Evolutionary conservation across 2,329 filamentous ascomycete species (phyloP).

Genomic region (Hypoxylon sp.): DNA sequence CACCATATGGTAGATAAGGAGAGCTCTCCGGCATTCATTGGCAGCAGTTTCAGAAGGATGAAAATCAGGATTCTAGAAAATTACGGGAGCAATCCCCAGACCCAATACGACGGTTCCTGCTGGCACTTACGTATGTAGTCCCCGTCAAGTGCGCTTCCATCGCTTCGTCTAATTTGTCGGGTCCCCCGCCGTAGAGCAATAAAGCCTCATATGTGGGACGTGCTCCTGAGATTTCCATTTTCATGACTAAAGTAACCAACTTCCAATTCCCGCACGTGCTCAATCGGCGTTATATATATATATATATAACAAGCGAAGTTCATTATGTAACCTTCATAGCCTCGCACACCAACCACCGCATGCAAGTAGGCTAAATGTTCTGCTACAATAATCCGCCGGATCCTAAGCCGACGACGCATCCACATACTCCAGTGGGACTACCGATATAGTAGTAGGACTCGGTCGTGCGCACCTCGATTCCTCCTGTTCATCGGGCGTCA

Average conservation of each 20-base stretch:
- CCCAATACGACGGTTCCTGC: not conserved
- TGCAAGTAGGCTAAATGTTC: slow-evolving; percentile 19
- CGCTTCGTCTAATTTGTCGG: not conserved
- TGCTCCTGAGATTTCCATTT: not conserved
- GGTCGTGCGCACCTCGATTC: slow-evolving; percentile 1
- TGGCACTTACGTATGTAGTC: not conserved
- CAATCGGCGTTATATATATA: not conserved
- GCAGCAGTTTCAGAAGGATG: not conserved
- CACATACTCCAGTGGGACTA: slow-evolving; percentile 6
- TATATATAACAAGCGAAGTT: not conserved
- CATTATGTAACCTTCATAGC: not conserved
- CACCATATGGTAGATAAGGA: slow-evolving; percentile 7
- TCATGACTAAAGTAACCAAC: not conserved
- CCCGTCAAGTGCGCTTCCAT: not conserved
- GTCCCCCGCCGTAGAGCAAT: not conserved
- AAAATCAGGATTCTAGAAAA: slow-evolving; percentile 9
- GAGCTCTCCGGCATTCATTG: slow-evolving; percentile 3
- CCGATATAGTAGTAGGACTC: not conserved
- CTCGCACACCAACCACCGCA: slow-evolving; percentile 1
- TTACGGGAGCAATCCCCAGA: not conserved
- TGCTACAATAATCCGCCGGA: slow-evolving; percentile 8
- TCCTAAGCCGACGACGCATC: slow-evolving; percentile 14
- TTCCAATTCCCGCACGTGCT: not conserved
- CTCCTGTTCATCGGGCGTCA: slow-evolving; percentile 15
- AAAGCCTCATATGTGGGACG: not conserved